phyloP scores from a whole-genome alignment of 169 alveolate species.

The Cystoisospora suis region DNA sequence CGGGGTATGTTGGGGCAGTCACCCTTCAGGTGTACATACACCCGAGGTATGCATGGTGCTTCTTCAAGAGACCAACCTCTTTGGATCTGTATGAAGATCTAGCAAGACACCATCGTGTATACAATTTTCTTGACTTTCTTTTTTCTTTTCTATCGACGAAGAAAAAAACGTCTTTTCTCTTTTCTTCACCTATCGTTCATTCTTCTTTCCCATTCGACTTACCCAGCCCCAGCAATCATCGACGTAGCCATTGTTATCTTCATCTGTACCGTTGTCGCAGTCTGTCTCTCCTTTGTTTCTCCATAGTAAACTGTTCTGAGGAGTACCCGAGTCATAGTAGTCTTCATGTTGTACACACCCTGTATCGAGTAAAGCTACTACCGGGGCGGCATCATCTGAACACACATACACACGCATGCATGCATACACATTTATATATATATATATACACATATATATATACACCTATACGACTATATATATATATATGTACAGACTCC shows the following conservation, averaged over 20 bases:
- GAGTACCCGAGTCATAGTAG: slow-evolving; percentile 45
- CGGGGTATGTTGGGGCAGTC: too few species aligned
- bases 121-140: not conserved
- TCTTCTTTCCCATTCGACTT: too few species aligned
- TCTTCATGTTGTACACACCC: slow-evolving; percentile 73
- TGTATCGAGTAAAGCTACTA: slow-evolving; percentile 65
- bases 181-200: too few species aligned
- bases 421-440: not conserved
- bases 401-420: not conserved
- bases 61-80: too few species aligned
- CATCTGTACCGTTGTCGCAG: slow-evolving; percentile 63
- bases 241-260: slow-evolving; percentile 75
- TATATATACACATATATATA: not conserved
- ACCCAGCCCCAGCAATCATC: slow-evolving; percentile 83
- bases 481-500: not conserved
- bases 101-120: too few species aligned
- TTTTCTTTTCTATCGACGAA: too few species aligned
- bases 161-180: too few species aligned
- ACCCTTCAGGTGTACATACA: too few species aligned
- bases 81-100: too few species aligned
- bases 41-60: too few species aligned
- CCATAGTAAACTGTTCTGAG: slow-evolving; percentile 70
- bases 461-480: not conserved
- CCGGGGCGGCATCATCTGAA: slow-evolving; percentile 13
- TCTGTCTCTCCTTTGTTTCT: slow-evolving; percentile 69